Evolutionary conservation across 225 moss, liverwort and hornwort genomes (phyloP).

Genomic region (Asterella californica): DNA sequence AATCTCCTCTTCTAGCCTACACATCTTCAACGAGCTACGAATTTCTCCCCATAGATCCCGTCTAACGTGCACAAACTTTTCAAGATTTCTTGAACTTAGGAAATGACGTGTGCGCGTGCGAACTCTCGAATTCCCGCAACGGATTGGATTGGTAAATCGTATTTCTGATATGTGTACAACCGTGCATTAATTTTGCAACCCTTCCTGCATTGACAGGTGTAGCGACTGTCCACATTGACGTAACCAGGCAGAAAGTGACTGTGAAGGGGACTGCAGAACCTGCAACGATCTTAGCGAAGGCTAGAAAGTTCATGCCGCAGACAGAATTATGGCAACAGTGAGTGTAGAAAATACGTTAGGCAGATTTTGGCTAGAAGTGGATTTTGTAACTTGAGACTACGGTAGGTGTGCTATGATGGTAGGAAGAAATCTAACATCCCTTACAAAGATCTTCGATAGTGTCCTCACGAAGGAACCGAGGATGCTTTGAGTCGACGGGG

Average conservation of each 20-base stretch:
- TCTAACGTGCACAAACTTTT: neutral
- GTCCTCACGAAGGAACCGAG: neutral
- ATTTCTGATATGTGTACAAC: neutral
- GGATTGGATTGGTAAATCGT: neutral
- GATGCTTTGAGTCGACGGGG: neutral
- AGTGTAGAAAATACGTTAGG: neutral
- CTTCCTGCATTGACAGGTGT: neutral
- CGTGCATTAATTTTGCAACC: neutral
- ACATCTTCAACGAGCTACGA: neutral
- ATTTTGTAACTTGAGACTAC: neutral
- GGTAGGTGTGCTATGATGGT: neutral
- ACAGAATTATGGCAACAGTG: constrained; percentile 9
- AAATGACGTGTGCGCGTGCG: neutral
- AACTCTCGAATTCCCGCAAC: neutral
- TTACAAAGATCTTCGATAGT: neutral
- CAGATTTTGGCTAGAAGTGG: constrained; percentile 3
- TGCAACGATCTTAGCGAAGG: constrained; percentile 7
- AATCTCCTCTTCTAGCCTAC: too few species aligned
- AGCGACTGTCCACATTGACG: constrained; percentile 18
- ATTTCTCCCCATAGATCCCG: neutral
- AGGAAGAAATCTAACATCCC: neutral
- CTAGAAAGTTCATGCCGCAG: constrained; percentile 1
- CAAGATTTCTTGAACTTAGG: neutral
- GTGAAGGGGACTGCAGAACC: constrained; percentile 11
- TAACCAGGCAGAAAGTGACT: constrained; percentile 18